phyloP scores from a whole-genome alignment of 2,329 filamentous ascomycete species.

The Elsinoe necatrix region DNA sequence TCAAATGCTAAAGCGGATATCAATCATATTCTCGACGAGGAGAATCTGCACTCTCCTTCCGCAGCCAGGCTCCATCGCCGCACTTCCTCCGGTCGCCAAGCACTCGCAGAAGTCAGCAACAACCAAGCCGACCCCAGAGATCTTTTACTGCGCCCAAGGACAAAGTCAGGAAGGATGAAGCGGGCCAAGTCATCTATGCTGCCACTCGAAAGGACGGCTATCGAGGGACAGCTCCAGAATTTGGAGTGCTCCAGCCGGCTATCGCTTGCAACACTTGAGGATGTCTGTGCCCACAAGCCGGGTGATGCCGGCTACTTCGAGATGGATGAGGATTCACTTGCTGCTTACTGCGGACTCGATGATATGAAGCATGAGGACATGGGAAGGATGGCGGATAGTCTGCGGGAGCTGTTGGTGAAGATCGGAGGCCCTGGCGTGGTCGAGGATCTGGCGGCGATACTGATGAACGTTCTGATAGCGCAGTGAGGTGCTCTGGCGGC shows the following conservation, averaged over 20 bases:
- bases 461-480: not conserved
- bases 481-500: not conserved
- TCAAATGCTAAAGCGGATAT: not conserved
- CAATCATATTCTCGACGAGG: not conserved
- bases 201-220: conserved; percentile 33
- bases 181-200: conserved; percentile 32
- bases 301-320: conserved; percentile 5
- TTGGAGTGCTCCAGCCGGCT: conserved; percentile 1
- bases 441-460: not conserved
- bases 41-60: not conserved
- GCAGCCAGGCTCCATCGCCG: not conserved
- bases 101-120: conserved; percentile 1
- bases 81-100: not conserved
- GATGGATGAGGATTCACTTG: not conserved
- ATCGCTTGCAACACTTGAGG: conserved; percentile 9
- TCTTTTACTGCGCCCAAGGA: conserved; percentile 16
- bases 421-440: not conserved
- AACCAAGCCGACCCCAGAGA: conserved; percentile 12
- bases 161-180: conserved; percentile 13
- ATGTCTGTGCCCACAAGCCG: not conserved
- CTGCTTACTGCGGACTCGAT: not conserved
- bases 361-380: not conserved
- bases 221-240: conserved; percentile 24
- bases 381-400: not conserved
- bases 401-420: not conserved